Evolutionary conservation across 2,329 filamentous ascomycete species (phyloP), one percentile per base, ranked within the genome.

Genomic region (Camillea tinctor): DNA sequence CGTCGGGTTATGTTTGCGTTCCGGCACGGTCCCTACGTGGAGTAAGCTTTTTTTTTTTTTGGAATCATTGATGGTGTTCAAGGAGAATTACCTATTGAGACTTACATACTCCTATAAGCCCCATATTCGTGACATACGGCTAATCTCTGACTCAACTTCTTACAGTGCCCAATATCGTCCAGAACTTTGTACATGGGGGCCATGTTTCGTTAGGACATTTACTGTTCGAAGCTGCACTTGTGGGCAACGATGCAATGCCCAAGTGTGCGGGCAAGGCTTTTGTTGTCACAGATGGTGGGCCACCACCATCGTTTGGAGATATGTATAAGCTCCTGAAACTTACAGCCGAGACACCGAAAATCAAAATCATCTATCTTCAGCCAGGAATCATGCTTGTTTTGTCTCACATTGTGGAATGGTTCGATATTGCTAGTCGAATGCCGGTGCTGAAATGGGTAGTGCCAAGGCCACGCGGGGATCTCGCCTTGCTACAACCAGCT

Each of bases 151-250:
- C 26, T 30, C 26, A 30, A 30, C 26, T 9, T 7, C 8, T 30
- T 30, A 2, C 26, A 30, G 26, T 78, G 23, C 66, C 69, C 4
- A 74, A 77, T 17, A 71, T 80, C 24, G 72, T 82, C 23, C 81
- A 84, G 66, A 80, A 79, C 69, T 82, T 80, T 66, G 79, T 82
- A 52, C 75, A 79, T 61, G 76, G 75, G 4, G 77, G 79, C 57
- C 85, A 86, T 69, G 80, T 83, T 60, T 81, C 82, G 9, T 71
- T 84, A 19, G 82, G 79, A 4, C 83, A 86, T 64, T 73, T 85
- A 3, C 73, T 79, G 22, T 81, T 82, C 69, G 83, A 85, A 69
- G 76, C 78, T 19, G 80, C 80, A 5, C 76, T 87, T 1, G 64
- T 82, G 26, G 72, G 76, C 51, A 70, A 62, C 3, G 63, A 69